Conservation (phyloP, 2,329 filamentous ascomycete genomes). For the Fusarium lyarnte region DNA sequence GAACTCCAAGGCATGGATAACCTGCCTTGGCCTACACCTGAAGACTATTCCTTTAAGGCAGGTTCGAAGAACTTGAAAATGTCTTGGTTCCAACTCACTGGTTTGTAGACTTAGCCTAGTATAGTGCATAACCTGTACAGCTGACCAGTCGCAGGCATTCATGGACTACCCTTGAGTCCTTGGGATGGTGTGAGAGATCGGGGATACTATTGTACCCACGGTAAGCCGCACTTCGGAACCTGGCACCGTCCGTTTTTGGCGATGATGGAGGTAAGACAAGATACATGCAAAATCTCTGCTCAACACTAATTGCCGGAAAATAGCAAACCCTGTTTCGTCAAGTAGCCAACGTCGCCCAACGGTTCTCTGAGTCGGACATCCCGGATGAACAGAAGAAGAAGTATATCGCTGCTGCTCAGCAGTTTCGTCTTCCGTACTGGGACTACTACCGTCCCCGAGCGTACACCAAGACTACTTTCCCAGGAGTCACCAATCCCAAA, state of each 20-base stretch:
- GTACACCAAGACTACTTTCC: rapidly evolving
- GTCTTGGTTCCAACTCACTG: not conserved
- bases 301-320: not conserved
- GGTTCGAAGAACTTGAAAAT: not conserved
- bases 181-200: rapidly evolving
- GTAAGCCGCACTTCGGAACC: rapidly evolving
- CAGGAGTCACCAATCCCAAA: not conserved
- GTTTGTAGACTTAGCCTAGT: rapidly evolving
- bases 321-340: not conserved
- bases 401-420: rapidly evolving
- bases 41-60: not conserved
- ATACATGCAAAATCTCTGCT: not conserved
- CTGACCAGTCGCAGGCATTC: not conserved
- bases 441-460: not conserved
- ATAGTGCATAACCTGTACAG: rapidly evolving
- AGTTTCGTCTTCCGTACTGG: not conserved
- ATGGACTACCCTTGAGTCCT: rapidly evolving
- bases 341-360: rapidly evolving
- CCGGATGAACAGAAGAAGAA: not conserved
- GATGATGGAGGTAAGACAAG: not conserved
- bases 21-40: rapidly evolving
- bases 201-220: not conserved
- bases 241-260: not conserved
- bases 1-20: rapidly evolving
- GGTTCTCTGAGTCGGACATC: rapidly evolving